Evolutionary conservation across 140 eudicot species (phyloP).

Genomic region (Ambrosia hybrid): DNA sequence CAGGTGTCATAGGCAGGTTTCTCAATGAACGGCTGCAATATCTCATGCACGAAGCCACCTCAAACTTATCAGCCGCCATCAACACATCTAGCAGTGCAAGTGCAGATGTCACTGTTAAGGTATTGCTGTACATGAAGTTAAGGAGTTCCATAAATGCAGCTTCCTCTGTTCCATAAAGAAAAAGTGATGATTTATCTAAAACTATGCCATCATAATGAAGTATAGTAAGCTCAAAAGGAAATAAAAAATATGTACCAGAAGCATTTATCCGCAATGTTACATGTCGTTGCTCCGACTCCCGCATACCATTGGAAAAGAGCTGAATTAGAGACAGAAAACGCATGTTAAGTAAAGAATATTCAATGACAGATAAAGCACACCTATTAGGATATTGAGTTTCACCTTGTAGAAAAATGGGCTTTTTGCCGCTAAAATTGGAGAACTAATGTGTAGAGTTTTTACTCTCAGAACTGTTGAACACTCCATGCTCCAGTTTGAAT

Average conservation of each 20-base stretch:
- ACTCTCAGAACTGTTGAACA: slow-evolving; percentile 61
- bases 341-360: slow-evolving; percentile 6
- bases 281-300: slow-evolving; percentile 90
- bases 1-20: slow-evolving; percentile 74
- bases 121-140: slow-evolving; percentile 82
- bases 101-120: slow-evolving; percentile 52
- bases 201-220: not conserved
- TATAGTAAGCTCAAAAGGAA: not conserved
- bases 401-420: slow-evolving; percentile 94
- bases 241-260: slow-evolving; percentile 49
- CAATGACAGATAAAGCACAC: not conserved
- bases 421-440: slow-evolving; percentile 96
- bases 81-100: slow-evolving; percentile 67
- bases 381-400: slow-evolving; percentile 16
- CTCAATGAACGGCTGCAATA: slow-evolving; percentile 67
- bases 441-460: slow-evolving; percentile 76
- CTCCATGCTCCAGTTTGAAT: slow-evolving; percentile 77
- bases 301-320: slow-evolving; percentile 96
- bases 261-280: slow-evolving; percentile 80
- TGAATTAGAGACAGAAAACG: slow-evolving; percentile 27
- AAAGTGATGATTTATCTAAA: not conserved
- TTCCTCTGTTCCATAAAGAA: slow-evolving; percentile 65
- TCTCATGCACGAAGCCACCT: slow-evolving; percentile 88
- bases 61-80: slow-evolving; percentile 86
- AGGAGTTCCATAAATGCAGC: slow-evolving; percentile 81